Conservation (phyloP, 345 rosid genomes). For the Camelina sativa region DNA sequence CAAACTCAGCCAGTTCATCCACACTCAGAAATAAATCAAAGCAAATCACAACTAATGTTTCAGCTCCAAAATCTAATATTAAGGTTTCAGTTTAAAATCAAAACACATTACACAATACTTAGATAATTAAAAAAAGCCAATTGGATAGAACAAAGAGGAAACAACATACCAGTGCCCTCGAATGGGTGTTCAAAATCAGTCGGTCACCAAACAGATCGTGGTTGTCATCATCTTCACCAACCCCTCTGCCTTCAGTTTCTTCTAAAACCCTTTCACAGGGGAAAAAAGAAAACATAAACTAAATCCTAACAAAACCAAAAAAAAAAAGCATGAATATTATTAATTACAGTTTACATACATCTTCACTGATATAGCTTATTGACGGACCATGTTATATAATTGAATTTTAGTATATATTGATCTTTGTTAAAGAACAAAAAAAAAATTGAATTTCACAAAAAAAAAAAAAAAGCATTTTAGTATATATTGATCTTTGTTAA, state of each 20-base stretch:
- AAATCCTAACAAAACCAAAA: too few species aligned
- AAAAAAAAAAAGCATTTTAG: too few species aligned
- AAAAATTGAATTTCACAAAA: too few species aligned
- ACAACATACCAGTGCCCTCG: slow-evolving; percentile 32
- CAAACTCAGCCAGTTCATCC: slow-evolving; percentile 73
- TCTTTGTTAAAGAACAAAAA: too few species aligned
- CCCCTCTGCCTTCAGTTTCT: slow-evolving; percentile 38
- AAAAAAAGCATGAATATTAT: too few species aligned
- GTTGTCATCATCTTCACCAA: slow-evolving; percentile 52
- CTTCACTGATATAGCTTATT: too few species aligned
- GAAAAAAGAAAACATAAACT: too few species aligned
- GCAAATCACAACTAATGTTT: neutral
- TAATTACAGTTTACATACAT: too few species aligned
- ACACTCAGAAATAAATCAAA: slow-evolving; percentile 54
- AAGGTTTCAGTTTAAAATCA: neutral
- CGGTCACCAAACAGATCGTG: slow-evolving; percentile 94
- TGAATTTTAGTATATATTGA: too few species aligned
- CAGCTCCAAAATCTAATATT: neutral
- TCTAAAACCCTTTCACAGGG: neutral
- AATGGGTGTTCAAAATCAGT: slow-evolving; percentile 35
- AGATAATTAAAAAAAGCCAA: neutral
- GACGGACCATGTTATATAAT: too few species aligned
- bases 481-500: too few species aligned
- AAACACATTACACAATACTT: neutral
- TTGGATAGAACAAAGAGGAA: slow-evolving; percentile 17